These are phyloP conservation scores for Saturnispora gosingensis DNA, from an alignment of 805 yeast species.

Conservation along the genomic window DNA sequence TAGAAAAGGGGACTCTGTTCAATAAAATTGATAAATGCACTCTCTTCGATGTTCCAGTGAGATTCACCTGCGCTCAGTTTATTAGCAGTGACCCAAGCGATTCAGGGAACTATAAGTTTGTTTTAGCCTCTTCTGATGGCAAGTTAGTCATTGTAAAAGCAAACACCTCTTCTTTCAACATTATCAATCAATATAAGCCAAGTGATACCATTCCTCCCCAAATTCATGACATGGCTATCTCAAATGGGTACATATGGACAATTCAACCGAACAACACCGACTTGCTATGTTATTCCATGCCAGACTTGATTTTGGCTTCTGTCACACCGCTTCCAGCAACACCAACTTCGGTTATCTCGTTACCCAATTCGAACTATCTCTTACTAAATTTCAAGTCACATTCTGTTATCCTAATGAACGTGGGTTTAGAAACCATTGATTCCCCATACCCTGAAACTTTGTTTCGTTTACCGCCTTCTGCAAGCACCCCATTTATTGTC, in stretches of 20 bases:
- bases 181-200: slow-evolving; percentile 4
- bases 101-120: slow-evolving; percentile 4
- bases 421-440: background rate
- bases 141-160: slow-evolving; percentile 8
- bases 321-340: slow-evolving; percentile 10
- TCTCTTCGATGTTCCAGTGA: slow-evolving; percentile 6
- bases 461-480: slow-evolving; percentile 10
- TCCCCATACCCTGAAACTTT: slow-evolving; percentile 12
- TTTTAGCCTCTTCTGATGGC: slow-evolving; percentile 14
- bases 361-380: slow-evolving; percentile 5
- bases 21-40: slow-evolving; percentile 4
- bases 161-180: background rate
- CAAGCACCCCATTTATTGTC: slow-evolving; percentile 9
- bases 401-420: slow-evolving; percentile 9
- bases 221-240: slow-evolving; percentile 12
- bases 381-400: slow-evolving; percentile 11
- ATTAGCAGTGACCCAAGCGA: slow-evolving; percentile 6
- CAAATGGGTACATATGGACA: slow-evolving; percentile 10
- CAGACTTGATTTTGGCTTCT: slow-evolving; percentile 8
- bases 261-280: slow-evolving; percentile 11
- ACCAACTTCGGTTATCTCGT: slow-evolving; percentile 5
- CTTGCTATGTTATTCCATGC: slow-evolving; percentile 9
- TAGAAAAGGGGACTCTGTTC: slow-evolving; percentile 5
- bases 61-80: slow-evolving; percentile 12
- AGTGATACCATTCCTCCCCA: slow-evolving; percentile 10